Evolutionary conservation across 768 basidiomycete species (phyloP).

Genomic region (Tephrocybe sp.): DNA sequence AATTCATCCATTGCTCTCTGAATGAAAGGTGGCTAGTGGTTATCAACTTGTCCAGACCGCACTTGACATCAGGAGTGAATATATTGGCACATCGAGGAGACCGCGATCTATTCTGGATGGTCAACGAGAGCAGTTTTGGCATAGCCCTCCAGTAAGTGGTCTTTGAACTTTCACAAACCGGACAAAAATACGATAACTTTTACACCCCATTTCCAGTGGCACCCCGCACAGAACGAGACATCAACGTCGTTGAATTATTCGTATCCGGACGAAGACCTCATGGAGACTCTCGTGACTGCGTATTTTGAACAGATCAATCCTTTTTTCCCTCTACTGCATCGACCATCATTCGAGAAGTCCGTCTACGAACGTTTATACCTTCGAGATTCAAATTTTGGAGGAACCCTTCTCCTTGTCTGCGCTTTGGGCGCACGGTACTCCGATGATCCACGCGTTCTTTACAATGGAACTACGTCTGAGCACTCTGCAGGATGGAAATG

Average conservation of each 20-base stretch:
- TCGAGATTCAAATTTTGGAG: slow-evolving; percentile 47
- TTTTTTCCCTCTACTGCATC: slow-evolving; percentile 67
- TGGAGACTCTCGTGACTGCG: slow-evolving; percentile 51
- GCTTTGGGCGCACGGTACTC: slow-evolving; percentile 61
- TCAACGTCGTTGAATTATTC: slow-evolving; percentile 27
- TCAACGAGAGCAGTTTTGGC: slow-evolving; percentile 51
- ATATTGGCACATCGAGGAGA: slow-evolving; percentile 34
- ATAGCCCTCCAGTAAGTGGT: slow-evolving; percentile 15
- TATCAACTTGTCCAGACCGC: slow-evolving; percentile 52
- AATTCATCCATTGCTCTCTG: neutral
- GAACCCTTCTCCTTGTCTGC: slow-evolving; percentile 57
- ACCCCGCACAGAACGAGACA: slow-evolving; percentile 21
- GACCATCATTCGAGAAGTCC: slow-evolving; percentile 59
- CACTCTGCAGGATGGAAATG: slow-evolving; percentile 61
- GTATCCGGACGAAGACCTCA: slow-evolving; percentile 56
- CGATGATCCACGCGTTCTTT: slow-evolving; percentile 60
- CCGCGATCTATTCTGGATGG: slow-evolving; percentile 23
- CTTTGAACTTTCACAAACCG: too few relatives aligned
- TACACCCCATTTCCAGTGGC: slow-evolving; percentile 28
- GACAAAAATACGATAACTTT: neutral
- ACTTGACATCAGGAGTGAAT: slow-evolving; percentile 54
- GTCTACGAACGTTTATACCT: slow-evolving; percentile 49
- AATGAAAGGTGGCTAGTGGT: slow-evolving; percentile 30
- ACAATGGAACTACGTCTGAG: slow-evolving; percentile 39
- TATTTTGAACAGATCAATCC: slow-evolving; percentile 62